These are phyloP conservation scores for Bryoerythrophyllum caledonicum DNA, from an alignment of 225 moss, liverwort and hornwort genomes.

Conservation along the genomic window DNA sequence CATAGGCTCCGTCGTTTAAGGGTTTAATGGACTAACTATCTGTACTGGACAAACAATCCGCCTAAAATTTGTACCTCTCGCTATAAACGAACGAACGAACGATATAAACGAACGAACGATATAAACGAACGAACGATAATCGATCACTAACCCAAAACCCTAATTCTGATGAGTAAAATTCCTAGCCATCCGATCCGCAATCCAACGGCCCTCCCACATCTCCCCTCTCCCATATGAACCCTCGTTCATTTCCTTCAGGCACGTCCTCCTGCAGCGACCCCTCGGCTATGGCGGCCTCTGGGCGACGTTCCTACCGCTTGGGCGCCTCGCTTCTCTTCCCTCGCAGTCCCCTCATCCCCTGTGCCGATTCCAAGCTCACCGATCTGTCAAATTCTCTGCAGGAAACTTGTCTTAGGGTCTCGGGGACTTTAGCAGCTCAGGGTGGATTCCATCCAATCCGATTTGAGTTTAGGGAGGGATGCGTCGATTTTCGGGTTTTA, in stretches of 20 bases:
- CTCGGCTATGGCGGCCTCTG: slow-evolving; percentile 44
- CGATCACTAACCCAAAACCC: neutral
- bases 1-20: too few relatives aligned
- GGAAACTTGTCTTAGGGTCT: neutral
- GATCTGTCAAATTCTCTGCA: neutral
- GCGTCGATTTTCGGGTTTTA: neutral
- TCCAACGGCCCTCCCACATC: neutral
- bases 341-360: neutral
- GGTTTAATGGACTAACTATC: too few relatives aligned
- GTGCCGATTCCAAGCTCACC: neutral
- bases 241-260: neutral
- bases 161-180: neutral
- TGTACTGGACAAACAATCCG: too few relatives aligned
- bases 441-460: neutral
- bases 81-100: too few relatives aligned
- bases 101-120: too few relatives aligned
- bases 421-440: neutral
- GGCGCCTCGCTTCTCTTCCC: neutral
- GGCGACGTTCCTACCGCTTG: slow-evolving; percentile 35
- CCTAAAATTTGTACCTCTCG: too few relatives aligned
- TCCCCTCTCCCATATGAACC: neutral
- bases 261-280: neutral
- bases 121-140: too few relatives aligned
- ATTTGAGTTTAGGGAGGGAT: neutral
- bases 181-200: slow-evolving; percentile 9